phyloP scores from a whole-genome alignment of 164 flowering plant species.

The Magnolia sinica region DNA sequence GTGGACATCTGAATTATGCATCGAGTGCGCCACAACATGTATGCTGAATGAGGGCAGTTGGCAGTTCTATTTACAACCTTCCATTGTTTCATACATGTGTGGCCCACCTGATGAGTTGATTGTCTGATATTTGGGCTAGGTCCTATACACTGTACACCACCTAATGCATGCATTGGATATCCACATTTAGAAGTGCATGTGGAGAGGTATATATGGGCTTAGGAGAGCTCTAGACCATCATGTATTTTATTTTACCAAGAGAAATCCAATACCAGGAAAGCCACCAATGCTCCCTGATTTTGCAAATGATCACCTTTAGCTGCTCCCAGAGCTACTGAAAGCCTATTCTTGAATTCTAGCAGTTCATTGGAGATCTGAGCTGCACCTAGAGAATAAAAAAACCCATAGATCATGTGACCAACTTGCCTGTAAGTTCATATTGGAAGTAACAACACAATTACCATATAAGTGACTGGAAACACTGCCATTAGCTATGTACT shows the following conservation, averaged over 20 bases:
- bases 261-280: slow-evolving; percentile 59
- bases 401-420: no score
- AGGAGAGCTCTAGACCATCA: neutral
- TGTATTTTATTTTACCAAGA: slow-evolving; percentile 16
- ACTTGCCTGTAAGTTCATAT: no score
- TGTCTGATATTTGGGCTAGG: no score
- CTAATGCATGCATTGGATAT: neutral
- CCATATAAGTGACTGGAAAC: slow-evolving; percentile 84
- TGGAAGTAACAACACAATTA: slow-evolving; percentile 21
- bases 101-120: no score
- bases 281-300: slow-evolving; percentile 82
- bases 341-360: slow-evolving; percentile 87
- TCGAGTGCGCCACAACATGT: no score
- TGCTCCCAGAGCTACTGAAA: slow-evolving; percentile 81
- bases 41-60: no score
- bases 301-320: slow-evolving; percentile 98
- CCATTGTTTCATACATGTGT: no score
- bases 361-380: slow-evolving; percentile 52
- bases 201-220: neutral
- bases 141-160: neutral
- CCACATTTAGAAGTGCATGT: neutral
- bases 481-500: slow-evolving; percentile 85
- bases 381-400: slow-evolving; percentile 36
- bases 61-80: no score
- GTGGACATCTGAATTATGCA: no score